Evolutionary conservation across 2,329 filamentous ascomycete species (phyloP).

Genomic region (Beauveria australis): DNA sequence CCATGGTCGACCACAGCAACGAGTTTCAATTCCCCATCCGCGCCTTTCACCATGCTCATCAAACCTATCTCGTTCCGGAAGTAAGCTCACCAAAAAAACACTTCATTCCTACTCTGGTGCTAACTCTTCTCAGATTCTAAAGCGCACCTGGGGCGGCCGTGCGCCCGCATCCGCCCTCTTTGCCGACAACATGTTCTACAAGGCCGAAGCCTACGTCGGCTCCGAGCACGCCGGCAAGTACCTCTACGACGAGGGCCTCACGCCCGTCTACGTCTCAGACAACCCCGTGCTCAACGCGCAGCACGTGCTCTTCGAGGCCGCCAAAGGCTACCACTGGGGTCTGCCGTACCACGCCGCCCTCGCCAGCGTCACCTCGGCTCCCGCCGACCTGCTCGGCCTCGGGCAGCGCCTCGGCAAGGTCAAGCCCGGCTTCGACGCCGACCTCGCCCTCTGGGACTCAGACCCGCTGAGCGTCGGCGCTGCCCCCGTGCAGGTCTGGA

Average conservation of each 20-base stretch:
- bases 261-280: constrained; percentile 60
- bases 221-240: constrained; percentile 60
- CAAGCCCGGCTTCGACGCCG: constrained; percentile 54
- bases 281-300: constrained; percentile 64
- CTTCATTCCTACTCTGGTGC: background rate
- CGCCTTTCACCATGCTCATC: constrained; percentile 12
- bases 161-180: constrained; percentile 55
- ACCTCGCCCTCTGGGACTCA: constrained; percentile 55
- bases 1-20: constrained; percentile 61
- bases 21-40: constrained; percentile 53
- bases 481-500: constrained; percentile 54
- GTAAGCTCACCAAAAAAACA: constrained; percentile 21
- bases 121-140: constrained; percentile 35
- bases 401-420: constrained; percentile 51
- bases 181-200: constrained; percentile 67
- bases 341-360: constrained; percentile 53
- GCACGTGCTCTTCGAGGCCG: constrained; percentile 59
- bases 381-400: constrained; percentile 50
- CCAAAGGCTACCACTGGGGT: constrained; percentile 51
- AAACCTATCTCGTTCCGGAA: constrained; percentile 37
- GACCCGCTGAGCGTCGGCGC: constrained; percentile 54
- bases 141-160: constrained; percentile 45
- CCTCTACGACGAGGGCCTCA: constrained; percentile 56
- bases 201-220: constrained; percentile 56
- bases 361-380: constrained; percentile 49